Evolutionary conservation across 345 rosid species (phyloP), one percentile per base, ranked within the genome.

Genomic region (Eucalyptus regnans): DNA sequence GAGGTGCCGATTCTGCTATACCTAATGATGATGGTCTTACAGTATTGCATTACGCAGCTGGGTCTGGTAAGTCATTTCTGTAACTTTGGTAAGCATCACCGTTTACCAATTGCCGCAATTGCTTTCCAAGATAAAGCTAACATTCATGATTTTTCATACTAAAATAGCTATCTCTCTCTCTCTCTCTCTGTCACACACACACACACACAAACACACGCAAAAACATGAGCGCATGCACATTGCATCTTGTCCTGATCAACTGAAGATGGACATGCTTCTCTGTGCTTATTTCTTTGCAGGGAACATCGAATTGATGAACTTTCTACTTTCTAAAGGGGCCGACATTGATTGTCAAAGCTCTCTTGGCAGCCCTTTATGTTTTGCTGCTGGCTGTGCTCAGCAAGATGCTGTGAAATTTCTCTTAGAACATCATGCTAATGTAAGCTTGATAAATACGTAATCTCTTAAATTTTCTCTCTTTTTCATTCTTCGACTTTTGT

Each of bases 361-460:
- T 91, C 90, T 96, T 89, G 98, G 97, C 71, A 95, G 97, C n/a
- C 98, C 99, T 49, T 91, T 97, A 87, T 87, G 95, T 48, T 97
- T 96, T 97, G 97, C 98, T 89, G 99, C 98, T 90, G 98, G 96
- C 48, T 98, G 95, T 88, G 96, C 89, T 66, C 96, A 97, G 88
- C 93, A 87, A 33, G 97, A 96, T 50, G 95, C 97, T 56, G 93
- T 95, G 89, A 91, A 95, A 92, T 92, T 96, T 90, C 92, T 97
- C 88, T 91, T 96, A 86, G 94, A 96, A 88, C 94, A 96, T 92
- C 92, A 93, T 86, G 98, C 99, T 49, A 90, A 96, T 86, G 99
- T 96, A 41, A 76, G 84, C 84, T 41, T 41, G 48, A 76, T 44
- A 76, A 76, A 6, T 76, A 76, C 0, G 27, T 41, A 20, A 76